Conservation (phyloP, 441 rosid genomes). For the Jatropha multifida region DNA sequence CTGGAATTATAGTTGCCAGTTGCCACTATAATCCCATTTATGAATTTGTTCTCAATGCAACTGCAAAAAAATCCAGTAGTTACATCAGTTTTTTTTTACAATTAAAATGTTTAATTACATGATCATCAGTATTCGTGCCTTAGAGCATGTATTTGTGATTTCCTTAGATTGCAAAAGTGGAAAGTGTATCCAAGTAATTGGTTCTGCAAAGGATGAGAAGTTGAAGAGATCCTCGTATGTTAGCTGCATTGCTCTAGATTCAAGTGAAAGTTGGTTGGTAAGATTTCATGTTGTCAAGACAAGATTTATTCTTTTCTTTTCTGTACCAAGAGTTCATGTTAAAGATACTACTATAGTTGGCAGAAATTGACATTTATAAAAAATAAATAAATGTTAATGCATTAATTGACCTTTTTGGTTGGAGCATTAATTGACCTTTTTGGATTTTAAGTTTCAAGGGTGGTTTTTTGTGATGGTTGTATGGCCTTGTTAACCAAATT, state of each 20-base stretch:
- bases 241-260: constrained; percentile 84
- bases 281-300: constrained; percentile 35
- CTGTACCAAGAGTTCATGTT: not conserved
- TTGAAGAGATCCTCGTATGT: constrained; percentile 45
- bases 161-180: constrained; percentile 86
- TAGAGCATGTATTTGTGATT: constrained; percentile 23
- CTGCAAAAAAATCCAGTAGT: not conserved
- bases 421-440: not conserved
- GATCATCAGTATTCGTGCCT: constrained; percentile 21
- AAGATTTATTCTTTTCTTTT: not conserved
- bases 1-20: not conserved
- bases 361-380: not conserved
- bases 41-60: not conserved
- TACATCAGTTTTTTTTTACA: not conserved
- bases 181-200: constrained; percentile 65
- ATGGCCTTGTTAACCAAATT: constrained; percentile 6
- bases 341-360: too few relatives aligned
- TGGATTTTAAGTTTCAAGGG: not conserved
- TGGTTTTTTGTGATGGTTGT: not conserved
- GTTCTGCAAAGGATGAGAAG: constrained; percentile 49
- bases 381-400: not conserved
- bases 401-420: not conserved
- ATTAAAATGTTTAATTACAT: not conserved
- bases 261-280: constrained; percentile 99
- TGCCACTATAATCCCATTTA: not conserved